These are phyloP conservation scores for Shiraia sp. DNA, from an alignment of 2,329 filamentous ascomycete species.

Conservation along the genomic window DNA sequence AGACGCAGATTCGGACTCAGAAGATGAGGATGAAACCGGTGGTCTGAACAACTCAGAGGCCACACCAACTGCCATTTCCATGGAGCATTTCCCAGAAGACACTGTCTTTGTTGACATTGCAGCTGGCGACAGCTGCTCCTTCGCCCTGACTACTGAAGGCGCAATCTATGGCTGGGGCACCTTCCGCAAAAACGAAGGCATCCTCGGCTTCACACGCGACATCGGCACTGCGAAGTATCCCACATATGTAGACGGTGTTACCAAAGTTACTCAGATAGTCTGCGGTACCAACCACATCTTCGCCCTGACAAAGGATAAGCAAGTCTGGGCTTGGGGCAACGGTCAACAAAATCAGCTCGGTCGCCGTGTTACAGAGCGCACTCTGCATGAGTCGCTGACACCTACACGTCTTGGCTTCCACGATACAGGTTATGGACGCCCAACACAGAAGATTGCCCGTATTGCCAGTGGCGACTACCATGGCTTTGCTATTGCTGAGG, in stretches of 20 bases:
- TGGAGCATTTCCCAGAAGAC: conserved; percentile 61
- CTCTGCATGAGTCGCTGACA: conserved; percentile 57
- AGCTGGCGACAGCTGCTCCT: conserved; percentile 74
- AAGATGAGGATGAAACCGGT: conserved; percentile 61
- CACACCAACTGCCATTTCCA: conserved; percentile 64
- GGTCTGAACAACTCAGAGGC: conserved; percentile 74
- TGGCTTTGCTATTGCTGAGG: conserved; percentile 73
- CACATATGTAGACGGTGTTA: conserved; percentile 63
- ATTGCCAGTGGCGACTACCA: conserved; percentile 77
- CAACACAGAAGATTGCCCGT: conserved; percentile 59
- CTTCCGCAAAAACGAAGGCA: conserved; percentile 71
- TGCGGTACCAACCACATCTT: conserved; percentile 73
- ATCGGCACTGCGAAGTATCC: conserved; percentile 46
- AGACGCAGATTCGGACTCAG: conserved; percentile 49
- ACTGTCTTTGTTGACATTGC: conserved; percentile 69
- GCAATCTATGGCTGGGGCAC: conserved; percentile 83
- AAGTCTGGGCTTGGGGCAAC: conserved; percentile 72
- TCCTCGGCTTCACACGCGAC: conserved; percentile 64
- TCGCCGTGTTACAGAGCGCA: conserved; percentile 64
- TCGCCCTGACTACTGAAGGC: conserved; percentile 75
- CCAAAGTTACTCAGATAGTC: conserved; percentile 66
- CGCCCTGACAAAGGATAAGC: conserved; percentile 66
- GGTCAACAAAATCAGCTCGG: conserved; percentile 74
- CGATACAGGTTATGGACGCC: conserved; percentile 33
- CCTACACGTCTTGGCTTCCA: conserved; percentile 63